Evolutionary conservation across 495 filamentous ascomycete species (phyloP).

Genomic region (Aspergillus bridgeri): DNA sequence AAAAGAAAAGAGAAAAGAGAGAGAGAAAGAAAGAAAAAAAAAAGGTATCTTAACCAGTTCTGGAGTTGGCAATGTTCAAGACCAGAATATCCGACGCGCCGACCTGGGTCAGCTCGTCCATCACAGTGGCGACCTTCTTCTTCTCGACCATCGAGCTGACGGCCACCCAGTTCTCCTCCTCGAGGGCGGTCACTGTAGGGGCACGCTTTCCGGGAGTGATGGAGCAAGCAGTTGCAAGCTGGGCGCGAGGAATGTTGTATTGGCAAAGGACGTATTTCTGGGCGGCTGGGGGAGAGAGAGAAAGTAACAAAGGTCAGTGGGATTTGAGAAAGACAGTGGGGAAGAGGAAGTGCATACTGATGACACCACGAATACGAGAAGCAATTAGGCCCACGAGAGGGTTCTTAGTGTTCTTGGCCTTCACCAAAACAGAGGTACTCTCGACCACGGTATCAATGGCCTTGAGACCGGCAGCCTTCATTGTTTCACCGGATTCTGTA

Average conservation of each 20-base stretch:
- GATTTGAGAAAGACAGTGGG: neutral
- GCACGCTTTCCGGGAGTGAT: constrained; percentile 95
- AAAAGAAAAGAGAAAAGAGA: neutral
- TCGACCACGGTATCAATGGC: constrained; percentile 91
- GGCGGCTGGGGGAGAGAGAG: constrained; percentile 52
- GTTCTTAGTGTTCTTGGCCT: constrained; percentile 82
- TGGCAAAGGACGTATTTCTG: constrained; percentile 93
- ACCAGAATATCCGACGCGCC: constrained; percentile 90
- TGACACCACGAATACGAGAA: constrained; percentile 83
- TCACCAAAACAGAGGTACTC: constrained; percentile 84
- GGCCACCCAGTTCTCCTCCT: constrained; percentile 89
- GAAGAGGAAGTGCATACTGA: constrained; percentile 53
- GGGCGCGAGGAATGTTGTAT: constrained; percentile 78
- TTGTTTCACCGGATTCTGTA: constrained; percentile 94
- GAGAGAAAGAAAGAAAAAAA: constrained; percentile 5
- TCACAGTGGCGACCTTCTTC: constrained; percentile 79
- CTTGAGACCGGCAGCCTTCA: constrained; percentile 95
- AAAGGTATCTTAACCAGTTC: constrained; percentile 42
- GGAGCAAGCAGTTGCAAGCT: constrained; percentile 61
- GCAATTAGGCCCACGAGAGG: constrained; percentile 76
- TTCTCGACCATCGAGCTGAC: constrained; percentile 93
- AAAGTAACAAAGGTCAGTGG: neutral
- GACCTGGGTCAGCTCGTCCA: constrained; percentile 79
- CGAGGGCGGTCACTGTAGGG: constrained; percentile 81
- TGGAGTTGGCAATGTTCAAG: constrained; percentile 81